phyloP scores from a whole-genome alignment of 495 filamentous ascomycete genomes.

The Halenospora varia region DNA sequence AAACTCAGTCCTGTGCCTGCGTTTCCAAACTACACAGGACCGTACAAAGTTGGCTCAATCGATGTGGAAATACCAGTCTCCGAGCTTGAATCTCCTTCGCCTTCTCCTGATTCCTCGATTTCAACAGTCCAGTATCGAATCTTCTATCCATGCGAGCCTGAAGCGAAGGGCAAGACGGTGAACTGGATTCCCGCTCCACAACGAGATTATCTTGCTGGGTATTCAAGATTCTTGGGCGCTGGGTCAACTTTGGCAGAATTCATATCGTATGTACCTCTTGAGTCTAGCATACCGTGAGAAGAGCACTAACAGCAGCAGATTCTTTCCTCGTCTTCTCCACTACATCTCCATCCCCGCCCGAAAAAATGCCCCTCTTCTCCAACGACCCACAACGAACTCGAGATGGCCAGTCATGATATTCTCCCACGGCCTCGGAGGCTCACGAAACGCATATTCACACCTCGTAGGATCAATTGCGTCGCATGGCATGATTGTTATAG shows the following conservation, averaged over 20 bases:
- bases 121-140: constrained; percentile 69
- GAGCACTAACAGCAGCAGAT: constrained; percentile 29
- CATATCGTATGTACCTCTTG: constrained; percentile 53
- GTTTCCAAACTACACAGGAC: constrained; percentile 67
- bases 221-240: constrained; percentile 62
- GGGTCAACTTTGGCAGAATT: constrained; percentile 49
- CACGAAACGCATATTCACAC: constrained; percentile 70
- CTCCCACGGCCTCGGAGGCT: constrained; percentile 75
- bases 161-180: constrained; percentile 31
- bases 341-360: constrained; percentile 59
- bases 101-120: constrained; percentile 45
- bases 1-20: constrained; percentile 51
- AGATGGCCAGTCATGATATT: constrained; percentile 77
- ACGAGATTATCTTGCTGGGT: constrained; percentile 60
- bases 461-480: constrained; percentile 66
- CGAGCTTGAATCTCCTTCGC: constrained; percentile 48
- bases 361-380: constrained; percentile 39
- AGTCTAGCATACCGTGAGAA: neutral
- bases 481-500: constrained; percentile 70
- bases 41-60: constrained; percentile 67
- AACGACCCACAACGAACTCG: constrained; percentile 21
- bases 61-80: constrained; percentile 69
- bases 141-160: constrained; percentile 63
- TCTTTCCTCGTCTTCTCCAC: constrained; percentile 61
- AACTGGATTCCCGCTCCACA: constrained; percentile 75